These are phyloP conservation scores for Penicillium sp. DNA, from an alignment of 2,329 filamentous ascomycete genomes.

Conservation along the genomic window DNA sequence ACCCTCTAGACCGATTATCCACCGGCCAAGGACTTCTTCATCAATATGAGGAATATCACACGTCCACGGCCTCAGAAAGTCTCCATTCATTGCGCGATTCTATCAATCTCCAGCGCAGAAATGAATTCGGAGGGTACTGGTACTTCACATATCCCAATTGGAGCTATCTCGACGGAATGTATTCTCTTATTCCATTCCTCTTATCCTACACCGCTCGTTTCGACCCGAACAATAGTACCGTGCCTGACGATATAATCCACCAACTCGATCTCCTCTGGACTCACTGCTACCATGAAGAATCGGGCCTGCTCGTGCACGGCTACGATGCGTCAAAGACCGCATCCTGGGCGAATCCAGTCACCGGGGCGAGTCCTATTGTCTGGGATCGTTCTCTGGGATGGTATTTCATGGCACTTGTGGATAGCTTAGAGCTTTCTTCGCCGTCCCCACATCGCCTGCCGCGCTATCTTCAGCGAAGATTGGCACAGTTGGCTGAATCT, in stretches of 20 bases:
- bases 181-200: constrained; percentile 52
- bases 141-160: constrained; percentile 52
- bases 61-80: constrained; percentile 12
- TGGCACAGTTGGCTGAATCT: constrained; percentile 47
- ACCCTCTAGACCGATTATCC: constrained; percentile 27
- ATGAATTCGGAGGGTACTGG: constrained; percentile 25
- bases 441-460: constrained; percentile 39
- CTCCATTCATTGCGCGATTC: constrained; percentile 24
- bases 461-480: constrained; percentile 34
- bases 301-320: constrained; percentile 57
- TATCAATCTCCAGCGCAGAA: constrained; percentile 24
- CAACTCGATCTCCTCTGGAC: constrained; percentile 54
- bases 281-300: constrained; percentile 46
- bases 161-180: constrained; percentile 61
- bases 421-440: constrained; percentile 55
- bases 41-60: constrained; percentile 19
- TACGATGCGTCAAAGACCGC: constrained; percentile 57
- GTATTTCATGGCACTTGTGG: constrained; percentile 58
- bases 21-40: constrained; percentile 23
- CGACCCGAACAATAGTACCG: constrained; percentile 42
- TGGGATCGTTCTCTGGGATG: constrained; percentile 62
- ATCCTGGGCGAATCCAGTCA: constrained; percentile 56
- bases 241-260: constrained; percentile 47
- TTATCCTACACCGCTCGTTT: constrained; percentile 42
- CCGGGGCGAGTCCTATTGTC: constrained; percentile 57